A percentile compares a stretch with the other conserved stretches of the same genome.
Conservation (phyloP, 176 grass and related monocot genomes). For the Paspalum notatum region DNA sequence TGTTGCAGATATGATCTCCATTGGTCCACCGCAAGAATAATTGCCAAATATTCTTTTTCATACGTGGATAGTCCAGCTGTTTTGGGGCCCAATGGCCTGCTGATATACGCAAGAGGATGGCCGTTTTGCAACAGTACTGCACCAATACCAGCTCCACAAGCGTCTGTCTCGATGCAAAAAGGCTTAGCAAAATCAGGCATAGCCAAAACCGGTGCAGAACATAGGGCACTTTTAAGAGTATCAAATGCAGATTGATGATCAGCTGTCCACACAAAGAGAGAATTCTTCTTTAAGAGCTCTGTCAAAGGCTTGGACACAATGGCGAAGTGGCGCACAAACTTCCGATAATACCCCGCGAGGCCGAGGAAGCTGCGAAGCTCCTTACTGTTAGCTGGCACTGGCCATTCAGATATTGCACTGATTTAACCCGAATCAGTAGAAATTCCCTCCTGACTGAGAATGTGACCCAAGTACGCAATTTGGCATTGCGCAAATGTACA, state of each 20-base stretch:
- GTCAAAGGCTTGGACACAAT: not conserved
- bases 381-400: not conserved
- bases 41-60: too few relatives aligned
- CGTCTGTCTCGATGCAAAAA: not conserved
- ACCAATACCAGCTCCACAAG: not conserved
- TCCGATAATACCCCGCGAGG: not conserved
- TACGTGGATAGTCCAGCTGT: too few relatives aligned
- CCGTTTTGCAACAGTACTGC: too few relatives aligned
- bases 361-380: not conserved
- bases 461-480: not conserved
- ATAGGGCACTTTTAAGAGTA: too few relatives aligned
- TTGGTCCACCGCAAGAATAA: not conserved
- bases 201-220: not conserved
- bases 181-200: not conserved
- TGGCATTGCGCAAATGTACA: not conserved
- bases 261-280: not conserved
- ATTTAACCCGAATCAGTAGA: not conserved
- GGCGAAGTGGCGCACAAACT: not conserved
- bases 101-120: too few relatives aligned
- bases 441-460: not conserved
- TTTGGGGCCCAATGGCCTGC: too few relatives aligned
- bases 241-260: not conserved
- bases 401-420: accelerated
- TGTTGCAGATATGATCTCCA: not conserved
- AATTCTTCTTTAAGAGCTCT: not conserved